Conservation (phyloP, 1,139 yeast species). For the Hansenula sp. region DNA sequence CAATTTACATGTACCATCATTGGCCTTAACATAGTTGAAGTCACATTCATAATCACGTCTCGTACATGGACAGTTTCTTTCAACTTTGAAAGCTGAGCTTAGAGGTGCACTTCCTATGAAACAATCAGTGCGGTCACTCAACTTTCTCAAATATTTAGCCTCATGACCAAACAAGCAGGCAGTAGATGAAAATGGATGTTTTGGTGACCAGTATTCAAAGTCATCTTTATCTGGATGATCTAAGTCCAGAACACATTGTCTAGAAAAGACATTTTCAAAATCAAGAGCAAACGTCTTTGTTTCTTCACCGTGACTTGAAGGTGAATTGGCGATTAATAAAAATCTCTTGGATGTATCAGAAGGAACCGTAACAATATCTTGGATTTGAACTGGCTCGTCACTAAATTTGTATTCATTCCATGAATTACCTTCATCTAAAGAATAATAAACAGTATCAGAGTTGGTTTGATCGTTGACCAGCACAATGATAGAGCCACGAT, state of each 20-base stretch:
- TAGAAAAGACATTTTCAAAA: slow-evolving; percentile 56
- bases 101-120: slow-evolving; percentile 74
- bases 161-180: slow-evolving; percentile 90
- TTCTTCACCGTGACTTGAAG: slow-evolving; percentile 33
- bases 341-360: slow-evolving; percentile 83
- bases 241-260: slow-evolving; percentile 70
- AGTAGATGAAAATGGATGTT: slow-evolving; percentile 56
- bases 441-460: slow-evolving; percentile 59
- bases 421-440: slow-evolving; percentile 74
- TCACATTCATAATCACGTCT: slow-evolving; percentile 94
- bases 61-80: slow-evolving; percentile 76
- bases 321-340: slow-evolving; percentile 42
- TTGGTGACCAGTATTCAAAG: slow-evolving; percentile 80
- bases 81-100: slow-evolving; percentile 52
- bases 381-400: slow-evolving; percentile 49
- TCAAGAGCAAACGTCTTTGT: slow-evolving; percentile 57
- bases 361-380: slow-evolving; percentile 87
- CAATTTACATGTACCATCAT: slow-evolving; percentile 84
- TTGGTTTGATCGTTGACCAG: slow-evolving; percentile 55
- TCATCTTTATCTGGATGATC: slow-evolving; percentile 62
- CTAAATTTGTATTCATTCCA: slow-evolving; percentile 71
- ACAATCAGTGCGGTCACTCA: slow-evolving; percentile 58
- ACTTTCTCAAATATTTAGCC: slow-evolving; percentile 71
- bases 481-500: slow-evolving; percentile 83
- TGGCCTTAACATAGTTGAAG: slow-evolving; percentile 66